A percentile compares a stretch with the other conserved stretches of the same genome.
Evolutionary conservation across 2,329 filamentous ascomycete species (phyloP).

Genomic region (Aspergillus bombycis): DNA sequence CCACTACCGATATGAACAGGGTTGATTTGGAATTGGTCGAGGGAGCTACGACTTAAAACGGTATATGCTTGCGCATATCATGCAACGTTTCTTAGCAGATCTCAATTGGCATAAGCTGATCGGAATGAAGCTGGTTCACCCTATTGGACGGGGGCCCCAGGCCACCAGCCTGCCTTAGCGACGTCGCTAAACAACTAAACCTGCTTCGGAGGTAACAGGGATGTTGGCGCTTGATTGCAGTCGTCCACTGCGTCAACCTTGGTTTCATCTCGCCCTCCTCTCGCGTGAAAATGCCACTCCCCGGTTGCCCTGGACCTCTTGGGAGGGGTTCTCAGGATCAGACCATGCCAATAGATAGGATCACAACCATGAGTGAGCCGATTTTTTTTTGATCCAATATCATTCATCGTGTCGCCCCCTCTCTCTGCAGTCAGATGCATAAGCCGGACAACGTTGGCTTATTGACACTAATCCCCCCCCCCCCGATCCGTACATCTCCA

Average conservation of each 20-base stretch:
- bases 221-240: slow-evolving; percentile 6
- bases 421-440: neutral
- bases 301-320: neutral
- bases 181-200: neutral
- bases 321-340: neutral
- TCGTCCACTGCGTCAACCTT: neutral
- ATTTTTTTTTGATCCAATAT: neutral
- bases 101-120: slow-evolving; percentile 5
- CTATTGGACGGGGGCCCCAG: neutral
- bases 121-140: neutral
- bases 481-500: neutral
- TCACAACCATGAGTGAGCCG: neutral
- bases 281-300: neutral
- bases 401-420: neutral
- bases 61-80: neutral
- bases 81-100: slow-evolving; percentile 2
- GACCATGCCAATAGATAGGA: neutral
- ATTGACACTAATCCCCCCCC: neutral
- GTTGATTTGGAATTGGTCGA: neutral
- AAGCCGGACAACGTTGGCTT: neutral
- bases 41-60: neutral
- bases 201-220: slow-evolving; percentile 3
- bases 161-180: neutral
- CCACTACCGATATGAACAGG: neutral
- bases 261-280: neutral